Evolutionary conservation across 768 basidiomycete species (phyloP).

Genomic region (Phanerodontia chrysosporium): DNA sequence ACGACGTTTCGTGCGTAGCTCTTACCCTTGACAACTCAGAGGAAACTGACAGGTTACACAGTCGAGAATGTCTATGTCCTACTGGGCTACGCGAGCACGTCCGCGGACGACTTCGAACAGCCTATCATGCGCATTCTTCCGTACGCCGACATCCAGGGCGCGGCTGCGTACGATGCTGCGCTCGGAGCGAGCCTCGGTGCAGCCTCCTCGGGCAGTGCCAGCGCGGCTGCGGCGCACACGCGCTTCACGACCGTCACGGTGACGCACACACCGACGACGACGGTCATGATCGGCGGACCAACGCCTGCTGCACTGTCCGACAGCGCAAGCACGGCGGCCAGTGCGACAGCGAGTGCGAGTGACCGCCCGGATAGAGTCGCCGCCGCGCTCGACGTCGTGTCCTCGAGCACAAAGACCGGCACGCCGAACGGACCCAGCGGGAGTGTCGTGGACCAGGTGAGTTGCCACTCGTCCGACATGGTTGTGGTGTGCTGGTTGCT

Average conservation of each 20-base stretch:
- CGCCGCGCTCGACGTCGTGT: slow-evolving; percentile 4
- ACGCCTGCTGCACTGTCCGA: neutral
- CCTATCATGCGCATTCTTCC: slow-evolving; percentile 7
- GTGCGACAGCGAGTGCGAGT: neutral
- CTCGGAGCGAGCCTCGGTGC: neutral
- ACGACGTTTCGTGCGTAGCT: slow-evolving; percentile 9
- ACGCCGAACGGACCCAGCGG: slow-evolving; percentile 3
- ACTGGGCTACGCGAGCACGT: neutral
- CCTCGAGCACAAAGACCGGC: neutral
- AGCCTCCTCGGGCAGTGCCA: neutral
- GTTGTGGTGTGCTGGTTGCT: neutral
- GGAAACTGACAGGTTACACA: neutral
- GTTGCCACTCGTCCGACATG: neutral
- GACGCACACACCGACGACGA: slow-evolving; percentile 10
- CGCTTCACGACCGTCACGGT: slow-evolving; percentile 10
- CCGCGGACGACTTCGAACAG: neutral
- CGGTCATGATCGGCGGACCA: neutral
- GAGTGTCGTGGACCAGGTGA: slow-evolving; percentile 7
- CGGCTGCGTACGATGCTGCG: neutral
- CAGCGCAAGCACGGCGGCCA: neutral
- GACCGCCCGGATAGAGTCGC: neutral
- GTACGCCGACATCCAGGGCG: neutral
- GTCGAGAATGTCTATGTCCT: slow-evolving; percentile 10
- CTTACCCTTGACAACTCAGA: neutral
- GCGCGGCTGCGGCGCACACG: neutral